These are phyloP conservation scores for Pichia sp. DNA, from an alignment of 1,139 yeast genomes.

Conservation along the genomic window DNA sequence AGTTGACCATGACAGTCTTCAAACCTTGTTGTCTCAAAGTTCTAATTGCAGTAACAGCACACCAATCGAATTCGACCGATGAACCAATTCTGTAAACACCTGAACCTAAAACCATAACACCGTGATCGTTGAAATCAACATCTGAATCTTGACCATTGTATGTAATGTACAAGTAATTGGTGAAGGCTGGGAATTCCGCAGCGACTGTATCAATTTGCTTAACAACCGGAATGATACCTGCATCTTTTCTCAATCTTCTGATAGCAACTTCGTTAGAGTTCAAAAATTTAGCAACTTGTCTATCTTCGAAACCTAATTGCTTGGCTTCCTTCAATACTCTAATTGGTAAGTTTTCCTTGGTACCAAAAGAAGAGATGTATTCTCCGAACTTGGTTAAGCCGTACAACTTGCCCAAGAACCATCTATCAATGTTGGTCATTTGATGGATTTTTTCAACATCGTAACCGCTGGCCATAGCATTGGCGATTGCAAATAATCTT, in stretches of 20 bases:
- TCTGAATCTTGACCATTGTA: conserved; percentile 92
- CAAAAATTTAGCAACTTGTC: conserved; percentile 89
- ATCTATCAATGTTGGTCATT: conserved; percentile 89
- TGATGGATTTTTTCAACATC: conserved; percentile 90
- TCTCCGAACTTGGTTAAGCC: conserved; percentile 68
- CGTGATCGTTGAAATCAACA: conserved; percentile 79
- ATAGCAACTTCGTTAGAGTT: conserved; percentile 91
- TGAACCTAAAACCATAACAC: conserved; percentile 92
- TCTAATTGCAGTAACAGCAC: conserved; percentile 96
- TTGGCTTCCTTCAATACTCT: conserved; percentile 76
- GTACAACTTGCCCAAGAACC: conserved; percentile 88
- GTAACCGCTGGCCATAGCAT: conserved; percentile 80
- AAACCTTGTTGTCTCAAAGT: conserved; percentile 82
- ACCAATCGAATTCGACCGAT: conserved; percentile 98
- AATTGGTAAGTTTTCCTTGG: conserved; percentile 58
- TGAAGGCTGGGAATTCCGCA: conserved; percentile 96
- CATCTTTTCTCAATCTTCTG: conserved; percentile 84
- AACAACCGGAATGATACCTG: conserved; percentile 86
- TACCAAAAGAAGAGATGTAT: conserved; percentile 55
- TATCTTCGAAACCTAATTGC: conserved; percentile 95
- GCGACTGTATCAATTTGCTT: conserved; percentile 98
- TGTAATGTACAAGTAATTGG: conserved; percentile 92
- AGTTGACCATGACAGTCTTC: conserved; percentile 95
- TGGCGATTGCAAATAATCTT: conserved; percentile 94
- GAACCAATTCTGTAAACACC: conserved; percentile 99